phyloP scores from a whole-genome alignment of 2,329 filamentous ascomycete species.

The Dothideomycetes sp. region DNA sequence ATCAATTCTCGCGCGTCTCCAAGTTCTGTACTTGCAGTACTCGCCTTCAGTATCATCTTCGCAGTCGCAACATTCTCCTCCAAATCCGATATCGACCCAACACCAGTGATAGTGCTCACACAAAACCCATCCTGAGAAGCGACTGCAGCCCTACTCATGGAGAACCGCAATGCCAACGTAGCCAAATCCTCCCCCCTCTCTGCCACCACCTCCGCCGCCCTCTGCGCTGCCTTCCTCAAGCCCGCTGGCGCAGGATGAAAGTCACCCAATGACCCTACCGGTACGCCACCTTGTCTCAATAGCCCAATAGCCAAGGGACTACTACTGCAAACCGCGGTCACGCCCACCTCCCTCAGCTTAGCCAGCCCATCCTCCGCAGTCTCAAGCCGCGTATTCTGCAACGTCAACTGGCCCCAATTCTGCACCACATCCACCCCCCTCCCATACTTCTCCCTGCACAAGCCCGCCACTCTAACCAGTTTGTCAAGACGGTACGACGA shows the following conservation, averaged over 20 bases:
- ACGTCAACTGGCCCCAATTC: constrained; percentile 9
- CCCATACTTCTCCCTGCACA: constrained; percentile 58
- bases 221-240: constrained; percentile 1
- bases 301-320: constrained; percentile 9
- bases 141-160: constrained; percentile 3
- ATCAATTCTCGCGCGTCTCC: too few species aligned
- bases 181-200: constrained; percentile 2
- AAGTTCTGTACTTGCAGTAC: too few species aligned
- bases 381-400: constrained; percentile 9
- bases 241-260: constrained; percentile 9
- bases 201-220: constrained; percentile 1
- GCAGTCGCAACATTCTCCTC: constrained; percentile 5
- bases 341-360: constrained; percentile 3
- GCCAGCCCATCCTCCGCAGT: constrained; percentile 3
- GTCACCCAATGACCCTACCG: constrained; percentile 8
- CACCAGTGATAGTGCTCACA: constrained; percentile 4
- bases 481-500: constrained; percentile 70
- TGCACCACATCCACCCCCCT: constrained; percentile 67
- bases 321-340: constrained; percentile 4
- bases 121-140: background rate
- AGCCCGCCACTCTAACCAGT: constrained; percentile 59
- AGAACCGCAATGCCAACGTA: constrained; percentile 7
- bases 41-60: background rate
- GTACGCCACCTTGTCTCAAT: constrained; percentile 7
- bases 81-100: too few species aligned